Conservation (phyloP, 495 filamentous ascomycete species). For the Daldinia loculata region DNA sequence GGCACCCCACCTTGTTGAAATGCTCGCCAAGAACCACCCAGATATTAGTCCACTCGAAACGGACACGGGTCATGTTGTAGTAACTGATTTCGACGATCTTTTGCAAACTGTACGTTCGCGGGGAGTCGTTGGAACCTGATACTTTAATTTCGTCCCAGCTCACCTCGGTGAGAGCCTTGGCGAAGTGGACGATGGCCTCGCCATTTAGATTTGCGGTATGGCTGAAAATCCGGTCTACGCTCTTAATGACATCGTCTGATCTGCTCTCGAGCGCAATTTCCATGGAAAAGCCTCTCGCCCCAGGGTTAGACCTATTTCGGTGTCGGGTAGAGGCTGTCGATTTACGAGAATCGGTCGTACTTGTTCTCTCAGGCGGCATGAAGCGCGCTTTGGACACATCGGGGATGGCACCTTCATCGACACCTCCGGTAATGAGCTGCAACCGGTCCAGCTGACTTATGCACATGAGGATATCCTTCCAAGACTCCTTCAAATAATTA, state of each 20-base stretch:
- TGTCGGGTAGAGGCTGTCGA: slow-evolving; percentile 72
- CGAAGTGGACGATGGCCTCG: slow-evolving; percentile 97
- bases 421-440: slow-evolving; percentile 91
- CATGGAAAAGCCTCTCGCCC: slow-evolving; percentile 73
- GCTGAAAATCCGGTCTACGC: slow-evolving; percentile 94
- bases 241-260: slow-evolving; percentile 89
- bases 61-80: slow-evolving; percentile 98
- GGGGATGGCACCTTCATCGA: slow-evolving; percentile 89
- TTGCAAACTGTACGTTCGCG: slow-evolving; percentile 94
- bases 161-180: slow-evolving; percentile 89
- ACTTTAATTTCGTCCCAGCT: slow-evolving; percentile 99
- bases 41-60: slow-evolving; percentile 97
- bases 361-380: slow-evolving; percentile 61
- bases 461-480: slow-evolving; percentile 94
- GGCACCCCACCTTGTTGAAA: slow-evolving; percentile 97
- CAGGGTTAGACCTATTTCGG: slow-evolving; percentile 70
- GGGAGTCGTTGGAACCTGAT: slow-evolving; percentile 92
- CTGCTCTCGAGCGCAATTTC: slow-evolving; percentile 92
- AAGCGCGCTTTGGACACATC: slow-evolving; percentile 89
- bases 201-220: slow-evolving; percentile 92
- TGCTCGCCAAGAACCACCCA: slow-evolving; percentile 96
- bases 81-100: slow-evolving; percentile 99
- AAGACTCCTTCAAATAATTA: slow-evolving; percentile 85
- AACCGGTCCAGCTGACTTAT: slow-evolving; percentile 95
- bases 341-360: slow-evolving; percentile 65